These are phyloP conservation scores for Scheffersomyces stipitis DNA, from an alignment of 805 yeast species.

Conservation along the genomic window DNA sequence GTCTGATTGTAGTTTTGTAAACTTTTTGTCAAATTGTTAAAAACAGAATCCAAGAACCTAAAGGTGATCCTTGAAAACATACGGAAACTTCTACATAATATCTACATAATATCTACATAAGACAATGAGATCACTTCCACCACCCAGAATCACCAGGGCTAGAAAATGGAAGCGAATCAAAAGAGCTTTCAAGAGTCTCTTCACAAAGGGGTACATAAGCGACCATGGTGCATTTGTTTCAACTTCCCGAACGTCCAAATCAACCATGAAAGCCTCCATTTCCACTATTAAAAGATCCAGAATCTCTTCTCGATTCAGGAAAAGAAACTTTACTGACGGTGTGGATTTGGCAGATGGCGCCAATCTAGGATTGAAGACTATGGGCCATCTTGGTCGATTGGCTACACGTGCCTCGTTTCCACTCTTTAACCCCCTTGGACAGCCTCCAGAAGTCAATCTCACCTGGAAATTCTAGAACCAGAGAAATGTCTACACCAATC, in stretches of 20 bases:
- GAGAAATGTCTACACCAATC: slow-evolving; percentile 2
- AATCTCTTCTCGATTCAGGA: slow-evolving; percentile 17
- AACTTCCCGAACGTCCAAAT: slow-evolving; percentile 12
- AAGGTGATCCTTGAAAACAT: too few relatives aligned
- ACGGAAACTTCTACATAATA: too few relatives aligned
- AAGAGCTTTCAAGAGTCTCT: slow-evolving; percentile 25
- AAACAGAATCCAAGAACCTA: too few relatives aligned
- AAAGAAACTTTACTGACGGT: slow-evolving; percentile 6
- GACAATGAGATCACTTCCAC: slow-evolving; percentile 24
- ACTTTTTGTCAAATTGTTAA: too few relatives aligned
- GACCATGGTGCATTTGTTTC: slow-evolving; percentile 25
- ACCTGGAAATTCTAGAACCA: slow-evolving; percentile 12
- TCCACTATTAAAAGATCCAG: slow-evolving; percentile 28
- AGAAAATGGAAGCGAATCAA: slow-evolving; percentile 32
- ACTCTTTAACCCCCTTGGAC: slow-evolving; percentile 7
- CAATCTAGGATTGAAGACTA: slow-evolving; percentile 14
- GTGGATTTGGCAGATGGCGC: slow-evolving; percentile 16
- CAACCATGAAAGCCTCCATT: slow-evolving; percentile 7
- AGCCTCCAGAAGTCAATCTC: slow-evolving; percentile 15
- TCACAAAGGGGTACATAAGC: slow-evolving; percentile 24
- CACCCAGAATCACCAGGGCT: slow-evolving; percentile 32
- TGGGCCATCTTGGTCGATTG: slow-evolving; percentile 21
- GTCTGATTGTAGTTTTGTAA: too few relatives aligned
- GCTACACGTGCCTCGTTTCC: slow-evolving; percentile 21
- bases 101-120: too few relatives aligned